Evolutionary conservation across 2,329 filamentous ascomycete species (phyloP).

Genomic region (Colletotrichum scovillei): DNA sequence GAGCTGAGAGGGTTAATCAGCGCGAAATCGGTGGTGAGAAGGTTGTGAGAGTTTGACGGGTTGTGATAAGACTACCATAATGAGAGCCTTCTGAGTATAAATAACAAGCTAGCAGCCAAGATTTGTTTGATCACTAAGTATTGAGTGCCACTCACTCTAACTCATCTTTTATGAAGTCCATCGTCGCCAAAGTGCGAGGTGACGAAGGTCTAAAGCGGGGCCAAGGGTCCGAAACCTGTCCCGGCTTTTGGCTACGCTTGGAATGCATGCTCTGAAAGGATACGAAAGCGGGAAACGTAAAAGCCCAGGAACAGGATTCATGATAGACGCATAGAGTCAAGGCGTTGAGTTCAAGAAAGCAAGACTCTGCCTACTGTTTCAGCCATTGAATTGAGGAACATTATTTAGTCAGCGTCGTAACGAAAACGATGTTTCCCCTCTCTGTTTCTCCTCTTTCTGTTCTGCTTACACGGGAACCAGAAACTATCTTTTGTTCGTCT

Average conservation of each 20-base stretch:
- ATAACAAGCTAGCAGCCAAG: rapidly evolving
- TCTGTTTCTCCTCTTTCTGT: neutral
- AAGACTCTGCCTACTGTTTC: slow-evolving; percentile 18
- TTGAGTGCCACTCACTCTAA: too few relatives aligned
- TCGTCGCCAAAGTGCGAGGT: neutral
- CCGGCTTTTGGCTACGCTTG: neutral
- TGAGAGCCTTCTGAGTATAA: too few relatives aligned
- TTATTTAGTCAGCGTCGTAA: neutral
- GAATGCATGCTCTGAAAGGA: neutral
- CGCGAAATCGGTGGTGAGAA: too few relatives aligned
- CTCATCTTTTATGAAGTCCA: neutral
- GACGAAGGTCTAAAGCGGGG: neutral
- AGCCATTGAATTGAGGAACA: neutral
- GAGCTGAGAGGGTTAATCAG: too few relatives aligned
- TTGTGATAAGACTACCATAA: too few relatives aligned
- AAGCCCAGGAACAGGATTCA: neutral
- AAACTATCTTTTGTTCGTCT: too few relatives aligned
- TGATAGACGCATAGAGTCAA: slow-evolving; percentile 17
- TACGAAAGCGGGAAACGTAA: neutral
- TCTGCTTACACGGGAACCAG: neutral
- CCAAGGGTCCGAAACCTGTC: neutral
- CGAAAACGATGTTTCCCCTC: slow-evolving; percentile 5
- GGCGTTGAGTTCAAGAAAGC: slow-evolving; percentile 7
- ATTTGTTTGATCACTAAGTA: too few relatives aligned
- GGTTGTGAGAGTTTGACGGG: too few relatives aligned